Evolutionary conservation across 2,329 filamentous ascomycete genomes (phyloP), one percentile per base, ranked within the genome.

Genomic region (Cadophora gregata): DNA sequence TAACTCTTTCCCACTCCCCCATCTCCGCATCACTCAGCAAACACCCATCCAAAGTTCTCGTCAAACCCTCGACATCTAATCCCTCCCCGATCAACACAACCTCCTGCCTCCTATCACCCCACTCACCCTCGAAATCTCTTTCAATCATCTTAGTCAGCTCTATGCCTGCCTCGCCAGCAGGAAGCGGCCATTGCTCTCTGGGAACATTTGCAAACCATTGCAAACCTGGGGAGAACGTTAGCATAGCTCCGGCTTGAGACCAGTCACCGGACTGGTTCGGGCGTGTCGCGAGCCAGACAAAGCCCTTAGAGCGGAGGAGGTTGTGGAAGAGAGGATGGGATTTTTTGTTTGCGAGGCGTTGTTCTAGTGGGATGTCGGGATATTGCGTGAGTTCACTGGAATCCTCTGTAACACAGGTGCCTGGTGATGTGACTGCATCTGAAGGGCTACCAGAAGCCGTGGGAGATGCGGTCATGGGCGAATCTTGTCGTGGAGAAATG

Each of bases 161-260:
- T 12, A 4, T 38, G 19, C 63, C 63, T 38, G 53, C 53, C 24
- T 56, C 29, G 7, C 53, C 53, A 2, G 19, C 7, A 3, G 53
- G 53, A 4, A 60, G 51, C 1, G 59, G 66, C 66, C 66, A 68
- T 19, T 63, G 51, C 8, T 62, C 47, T 48, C 21, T 25, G 36
- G 62, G 58, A 25, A 68, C 53, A 8, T 33, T 66, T 24, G 58
- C 63, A 36, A 69, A 71, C 69, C 67, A 69, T 31, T 63, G 65
- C 14, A 58, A 53, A 24, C 67, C 67, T 4, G 62, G 53, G 29
- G 45, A 53, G 12, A 71, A 53, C 24, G 80, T 82, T 50, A 82
- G 68, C 76, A 82, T 82, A 7, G 76, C 79, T 7, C 80, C 80
- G 8, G 80, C 80, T 73, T 82, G 80, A 33, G 77, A 79, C 80